A percentile compares a stretch with the other conserved stretches of the same genome.
Evolutionary conservation across 2,329 filamentous ascomycete genomes (phyloP).

Genomic region (Dactylellina leptospora): DNA sequence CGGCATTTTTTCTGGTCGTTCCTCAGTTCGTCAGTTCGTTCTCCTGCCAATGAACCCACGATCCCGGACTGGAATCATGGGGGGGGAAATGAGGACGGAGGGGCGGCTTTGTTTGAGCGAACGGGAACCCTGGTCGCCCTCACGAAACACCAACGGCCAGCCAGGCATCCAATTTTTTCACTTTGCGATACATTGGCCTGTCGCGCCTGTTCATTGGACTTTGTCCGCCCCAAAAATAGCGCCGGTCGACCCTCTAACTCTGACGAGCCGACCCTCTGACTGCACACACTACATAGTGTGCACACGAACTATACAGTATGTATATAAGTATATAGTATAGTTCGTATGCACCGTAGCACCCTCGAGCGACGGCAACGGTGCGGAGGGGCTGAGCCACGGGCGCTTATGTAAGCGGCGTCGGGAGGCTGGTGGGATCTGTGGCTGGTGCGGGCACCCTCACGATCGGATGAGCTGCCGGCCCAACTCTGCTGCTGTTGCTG

Average conservation of each 20-base stretch:
- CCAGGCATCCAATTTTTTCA: slow-evolving; percentile 21
- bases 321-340: too few species aligned
- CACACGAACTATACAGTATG: too few species aligned
- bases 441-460: not conserved
- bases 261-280: too few species aligned
- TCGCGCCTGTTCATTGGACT: not conserved
- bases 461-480: not conserved
- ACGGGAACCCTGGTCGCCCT: slow-evolving; percentile 41
- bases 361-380: too few species aligned
- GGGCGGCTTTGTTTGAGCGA: slow-evolving; percentile 53
- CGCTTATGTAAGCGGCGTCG: not conserved
- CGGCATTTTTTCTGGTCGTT: not conserved
- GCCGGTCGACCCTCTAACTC: not conserved
- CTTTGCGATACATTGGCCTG: not conserved
- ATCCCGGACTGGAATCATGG: not conserved
- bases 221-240: not conserved
- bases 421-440: not conserved
- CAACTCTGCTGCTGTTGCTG: not conserved
- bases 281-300: too few species aligned
- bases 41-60: too few species aligned
- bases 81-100: slow-evolving; percentile 50
- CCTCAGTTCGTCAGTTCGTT: too few species aligned
- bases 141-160: slow-evolving; percentile 17
- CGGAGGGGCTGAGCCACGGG: too few species aligned
- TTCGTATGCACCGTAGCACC: too few species aligned